Base-by-base conservation (phyloP, 2,329 filamentous ascomycete genomes). In the Escovopsis sp. region DNA sequence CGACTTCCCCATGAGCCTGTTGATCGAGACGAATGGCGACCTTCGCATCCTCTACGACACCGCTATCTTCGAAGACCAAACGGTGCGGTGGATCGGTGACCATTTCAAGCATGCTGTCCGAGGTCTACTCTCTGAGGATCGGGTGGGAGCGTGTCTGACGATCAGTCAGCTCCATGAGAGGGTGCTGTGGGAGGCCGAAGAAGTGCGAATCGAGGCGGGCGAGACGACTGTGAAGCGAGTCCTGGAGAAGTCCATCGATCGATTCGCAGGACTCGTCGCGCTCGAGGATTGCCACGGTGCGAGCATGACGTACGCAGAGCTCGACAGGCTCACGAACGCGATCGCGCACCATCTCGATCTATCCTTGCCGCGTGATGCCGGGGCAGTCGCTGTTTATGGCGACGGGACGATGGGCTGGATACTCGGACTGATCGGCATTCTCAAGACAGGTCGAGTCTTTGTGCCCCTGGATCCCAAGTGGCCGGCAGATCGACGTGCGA, bases 401-500 rank as follows among this genome's bases (percentile, higher is more conserved):
- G 37, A 39, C 14, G 37, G 37, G 7, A 36, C 37, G 11, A 18
- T 23, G 11, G 34, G 28, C 18, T 39, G 37, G 37, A 35, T 39
- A 14, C n/a, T 39, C 11, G 37, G 25, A 14, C 13, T 39, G 6
- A 8, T 39, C 5, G 37, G 34, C 3, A 35, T 36, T 14, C 18
- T 39, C 13, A 39, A 39, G 19, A 32, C 37, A 8, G 17, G 26
- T 23, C 34, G 34, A 3, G 25, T 32, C 16, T 39, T 36, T 32
- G 37, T 36, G 9, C 37, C 37, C 5, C 26, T 39, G 12, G 37
- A 39, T 14, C 37, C 37, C 4, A 39, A 39, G 15, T 39, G 37
- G 37, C 30, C 37, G 2, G 33, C 33, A 25, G 34, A 39, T 11
- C 17, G 34, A n/a, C 31, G 35, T 11, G 13, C 15, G 2, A 23